A percentile compares a stretch with the other conserved stretches of the same genome.
Conservation (phyloP, 2,329 filamentous ascomycete genomes). For the Colletotrichum euphorbiae region DNA sequence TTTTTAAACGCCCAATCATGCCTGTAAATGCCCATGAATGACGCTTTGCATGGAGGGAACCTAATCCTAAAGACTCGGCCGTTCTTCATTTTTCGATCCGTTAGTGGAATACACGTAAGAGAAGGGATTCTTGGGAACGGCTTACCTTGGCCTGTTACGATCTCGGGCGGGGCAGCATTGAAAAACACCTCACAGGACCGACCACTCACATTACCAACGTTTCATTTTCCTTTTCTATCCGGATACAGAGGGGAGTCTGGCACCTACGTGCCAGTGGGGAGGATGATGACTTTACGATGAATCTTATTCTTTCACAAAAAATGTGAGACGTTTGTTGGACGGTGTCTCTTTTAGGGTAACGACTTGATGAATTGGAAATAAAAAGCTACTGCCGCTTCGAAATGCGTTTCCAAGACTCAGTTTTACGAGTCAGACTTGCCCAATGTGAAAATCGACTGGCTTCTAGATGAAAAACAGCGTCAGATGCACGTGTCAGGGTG, state of each 20-base stretch:
- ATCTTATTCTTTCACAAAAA: slow-evolving; percentile 50
- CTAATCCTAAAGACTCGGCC: slow-evolving; percentile 41
- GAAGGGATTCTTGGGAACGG: slow-evolving; percentile 10
- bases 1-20: slow-evolving; percentile 48
- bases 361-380: slow-evolving; percentile 53
- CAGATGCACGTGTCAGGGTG: too few relatives aligned
- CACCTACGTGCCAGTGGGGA: slow-evolving; percentile 39
- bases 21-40: slow-evolving; percentile 59
- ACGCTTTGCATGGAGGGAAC: slow-evolving; percentile 54
- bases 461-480: too few relatives aligned
- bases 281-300: slow-evolving; percentile 48
- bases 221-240: slow-evolving; percentile 31
- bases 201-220: slow-evolving; percentile 32
- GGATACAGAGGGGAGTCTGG: slow-evolving; percentile 31
- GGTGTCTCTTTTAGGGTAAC: slow-evolving; percentile 53
- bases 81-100: slow-evolving; percentile 37
- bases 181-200: slow-evolving; percentile 17
- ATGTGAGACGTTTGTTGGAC: slow-evolving; percentile 53
- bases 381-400: slow-evolving; percentile 49
- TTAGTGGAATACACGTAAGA: slow-evolving; percentile 36
- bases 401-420: not conserved
- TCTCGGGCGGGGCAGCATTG: slow-evolving; percentile 23
- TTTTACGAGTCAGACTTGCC: too few relatives aligned
- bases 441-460: too few relatives aligned
- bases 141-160: slow-evolving; percentile 33